phyloP scores from a whole-genome alignment of 2,329 filamentous ascomycete genomes.

The Fusarium multiceps region DNA sequence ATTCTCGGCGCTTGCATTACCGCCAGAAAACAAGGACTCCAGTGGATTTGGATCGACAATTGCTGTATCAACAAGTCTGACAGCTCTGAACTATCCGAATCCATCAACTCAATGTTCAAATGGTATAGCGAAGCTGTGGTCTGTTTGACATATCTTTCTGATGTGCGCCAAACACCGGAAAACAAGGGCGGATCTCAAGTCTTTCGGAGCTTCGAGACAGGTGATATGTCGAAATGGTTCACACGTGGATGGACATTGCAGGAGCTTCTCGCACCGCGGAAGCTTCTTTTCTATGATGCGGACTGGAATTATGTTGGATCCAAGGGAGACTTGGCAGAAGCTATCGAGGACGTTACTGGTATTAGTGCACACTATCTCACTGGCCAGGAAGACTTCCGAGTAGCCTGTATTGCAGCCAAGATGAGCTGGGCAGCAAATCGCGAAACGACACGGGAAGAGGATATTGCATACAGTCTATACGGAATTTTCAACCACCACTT shows the following conservation, averaged over 20 bases:
- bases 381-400: neutral
- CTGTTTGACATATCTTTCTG: constrained; percentile 1
- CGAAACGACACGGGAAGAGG: neutral
- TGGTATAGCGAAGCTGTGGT: constrained; percentile 9
- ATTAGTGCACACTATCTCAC: constrained; percentile 2
- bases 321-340: neutral
- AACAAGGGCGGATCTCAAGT: neutral
- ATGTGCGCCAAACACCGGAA: neutral
- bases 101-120: constrained; percentile 6
- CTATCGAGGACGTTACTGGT: neutral
- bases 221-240: neutral
- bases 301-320: constrained; percentile 1
- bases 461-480: constrained; percentile 1
- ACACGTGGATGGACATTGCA: constrained; percentile 4
- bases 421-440: constrained; percentile 7
- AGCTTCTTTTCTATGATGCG: neutral
- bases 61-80: constrained; percentile 7
- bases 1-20: neutral
- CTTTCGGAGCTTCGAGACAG: neutral
- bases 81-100: neutral
- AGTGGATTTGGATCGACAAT: constrained; percentile 7
- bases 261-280: neutral
- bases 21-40: neutral
- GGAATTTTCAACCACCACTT: constrained; percentile 2
- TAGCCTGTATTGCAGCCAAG: neutral